These are phyloP conservation scores for Macadamia integrifolia DNA, from an alignment of 164 flowering plant genomes.

Conservation along the genomic window DNA sequence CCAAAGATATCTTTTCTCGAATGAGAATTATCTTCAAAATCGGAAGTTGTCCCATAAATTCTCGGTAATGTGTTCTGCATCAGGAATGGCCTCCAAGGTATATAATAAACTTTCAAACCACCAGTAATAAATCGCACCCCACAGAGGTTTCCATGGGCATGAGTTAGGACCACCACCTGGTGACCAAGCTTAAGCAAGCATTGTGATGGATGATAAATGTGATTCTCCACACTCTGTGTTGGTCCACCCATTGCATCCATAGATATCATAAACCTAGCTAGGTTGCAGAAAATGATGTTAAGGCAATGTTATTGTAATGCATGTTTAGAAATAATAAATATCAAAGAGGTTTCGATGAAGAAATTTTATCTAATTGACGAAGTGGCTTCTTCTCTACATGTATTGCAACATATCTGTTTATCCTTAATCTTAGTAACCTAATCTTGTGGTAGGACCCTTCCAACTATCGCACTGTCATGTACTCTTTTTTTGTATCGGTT, in stretches of 20 bases:
- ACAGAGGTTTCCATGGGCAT: conserved; percentile 84
- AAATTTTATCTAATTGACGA: too few species aligned
- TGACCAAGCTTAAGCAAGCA: conserved; percentile 92
- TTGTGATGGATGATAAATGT: conserved; percentile 84
- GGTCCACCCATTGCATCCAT: conserved; percentile 29
- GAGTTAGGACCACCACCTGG: conserved; percentile 94
- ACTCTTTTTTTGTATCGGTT: too few species aligned
- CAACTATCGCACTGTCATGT: too few species aligned
- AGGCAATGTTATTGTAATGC: too few species aligned
- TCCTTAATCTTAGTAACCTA: too few species aligned
- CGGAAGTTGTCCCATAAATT: conserved; percentile 80
- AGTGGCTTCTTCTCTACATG: too few species aligned
- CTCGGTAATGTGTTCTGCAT: conserved; percentile 91
- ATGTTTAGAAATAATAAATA: too few species aligned
- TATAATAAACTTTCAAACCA: conserved; percentile 84
- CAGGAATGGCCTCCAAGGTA: conserved; percentile 86
- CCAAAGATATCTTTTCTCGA: too few species aligned
- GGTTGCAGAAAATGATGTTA: too few species aligned
- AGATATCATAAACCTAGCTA: background rate
- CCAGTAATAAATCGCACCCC: conserved; percentile 93
- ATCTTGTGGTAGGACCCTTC: too few species aligned
- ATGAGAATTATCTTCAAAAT: conserved; percentile 42
- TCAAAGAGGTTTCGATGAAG: too few species aligned
- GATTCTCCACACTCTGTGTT: conserved; percentile 86
- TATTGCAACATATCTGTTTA: too few species aligned